Evolutionary conservation across 495 filamentous ascomycete species (phyloP).

Genomic region (Aspergillus haitiensis): DNA sequence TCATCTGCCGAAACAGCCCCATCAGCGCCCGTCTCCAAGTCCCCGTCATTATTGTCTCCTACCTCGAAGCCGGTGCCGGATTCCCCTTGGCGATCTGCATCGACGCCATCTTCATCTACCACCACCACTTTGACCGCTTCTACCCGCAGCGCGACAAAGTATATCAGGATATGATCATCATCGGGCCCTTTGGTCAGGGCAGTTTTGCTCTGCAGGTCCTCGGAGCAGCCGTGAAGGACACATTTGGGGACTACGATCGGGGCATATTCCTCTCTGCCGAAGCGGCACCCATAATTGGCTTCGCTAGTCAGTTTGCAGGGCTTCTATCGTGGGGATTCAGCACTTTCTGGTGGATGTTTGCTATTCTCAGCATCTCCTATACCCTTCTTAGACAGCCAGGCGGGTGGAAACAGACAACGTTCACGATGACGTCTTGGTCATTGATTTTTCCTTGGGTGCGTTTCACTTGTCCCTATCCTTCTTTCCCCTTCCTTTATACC

Average conservation of each 20-base stretch:
- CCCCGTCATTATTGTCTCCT: constrained; percentile 36
- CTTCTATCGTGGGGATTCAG: constrained; percentile 35
- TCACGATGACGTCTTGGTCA: constrained; percentile 31
- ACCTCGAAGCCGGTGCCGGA: constrained; percentile 33
- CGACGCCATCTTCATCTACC: constrained; percentile 27
- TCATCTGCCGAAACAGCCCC: constrained; percentile 23
- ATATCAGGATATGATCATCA: constrained; percentile 41
- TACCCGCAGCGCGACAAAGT: constrained; percentile 25
- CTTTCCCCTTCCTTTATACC: constrained; percentile 2
- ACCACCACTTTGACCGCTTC: constrained; percentile 30
- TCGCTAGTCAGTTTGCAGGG: constrained; percentile 25
- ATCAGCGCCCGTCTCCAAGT: constrained; percentile 32
- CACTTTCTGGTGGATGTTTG: constrained; percentile 39
- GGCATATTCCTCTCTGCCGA: constrained; percentile 29
- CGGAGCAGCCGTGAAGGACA: constrained; percentile 25
- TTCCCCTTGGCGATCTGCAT: constrained; percentile 29
- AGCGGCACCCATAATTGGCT: constrained; percentile 24
- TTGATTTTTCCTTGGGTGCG: constrained; percentile 36
- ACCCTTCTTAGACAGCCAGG: constrained; percentile 27
- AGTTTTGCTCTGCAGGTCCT: constrained; percentile 34
- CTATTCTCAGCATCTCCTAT: constrained; percentile 33
- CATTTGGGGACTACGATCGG: constrained; percentile 31
- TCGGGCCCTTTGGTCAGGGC: constrained; percentile 38
- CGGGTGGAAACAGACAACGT: constrained; percentile 21
- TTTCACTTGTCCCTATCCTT: constrained; percentile 7